Base-by-base conservation (phyloP, 139 green algal genomes). In the Chlamydomonas incerta region DNA sequence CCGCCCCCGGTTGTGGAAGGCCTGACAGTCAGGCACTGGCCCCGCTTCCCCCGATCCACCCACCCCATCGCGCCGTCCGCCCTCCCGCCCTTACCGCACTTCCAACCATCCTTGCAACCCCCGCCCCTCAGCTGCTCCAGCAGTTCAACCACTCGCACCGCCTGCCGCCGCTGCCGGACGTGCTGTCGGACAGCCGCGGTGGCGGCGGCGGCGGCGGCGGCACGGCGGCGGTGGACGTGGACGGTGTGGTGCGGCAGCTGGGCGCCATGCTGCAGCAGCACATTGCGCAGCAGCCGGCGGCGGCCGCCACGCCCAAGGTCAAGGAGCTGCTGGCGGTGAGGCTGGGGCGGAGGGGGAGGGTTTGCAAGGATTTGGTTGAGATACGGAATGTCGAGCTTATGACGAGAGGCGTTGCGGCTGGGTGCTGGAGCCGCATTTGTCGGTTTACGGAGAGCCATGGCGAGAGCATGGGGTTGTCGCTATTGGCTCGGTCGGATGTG, bases 101-200 rank as follows among this genome's bases (percentile, higher is more conserved):
- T n/a, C n/a, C n/a, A n/a, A n/a, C n/a, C n/a, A n/a, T n/a, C n/a
- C n/a, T n/a, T n/a, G n/a, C n/a, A n/a, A n/a, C n/a, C n/a, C n/a
- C n/a, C n/a, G n/a, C n/a, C n/a, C n/a, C n/a, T n/a, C 80, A 85
- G 80, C 77, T 77, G 73, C 90, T 89, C 79, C 73, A 72, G 57
- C 37, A 92, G 75, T 76, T 83, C 31, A 80, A 72, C 62, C 72
- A 81, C 57, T 52, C 75, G 10, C 71, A 87, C 8, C 81, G 86
- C 37, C 88, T 95, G 65, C 80, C 88, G 20, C 84, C 88, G 29
- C 74, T 94, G 70, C 50, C 75, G 15, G 86, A 91, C 33, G 34
- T 89, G 26, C 33, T 89, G 14, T 41, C 65, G 3, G 85, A 83
- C 60, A 8, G 29, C 1, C 47, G 70, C 24, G 17, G 23, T 23